Conservation (phyloP, 148 eudicot genomes). For the Fagopyrum esculentum region DNA sequence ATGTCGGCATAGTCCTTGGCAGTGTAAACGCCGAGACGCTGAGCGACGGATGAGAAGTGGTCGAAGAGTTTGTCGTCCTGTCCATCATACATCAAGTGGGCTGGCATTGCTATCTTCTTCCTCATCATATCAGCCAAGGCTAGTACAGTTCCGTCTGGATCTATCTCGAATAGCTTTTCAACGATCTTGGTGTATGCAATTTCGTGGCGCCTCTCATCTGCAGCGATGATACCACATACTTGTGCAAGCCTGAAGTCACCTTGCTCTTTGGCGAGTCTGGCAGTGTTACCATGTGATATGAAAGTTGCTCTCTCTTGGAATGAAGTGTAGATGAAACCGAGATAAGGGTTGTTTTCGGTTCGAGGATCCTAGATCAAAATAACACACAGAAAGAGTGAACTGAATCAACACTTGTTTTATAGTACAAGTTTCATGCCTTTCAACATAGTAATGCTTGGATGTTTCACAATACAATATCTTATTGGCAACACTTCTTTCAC, state of each 20-base stretch:
- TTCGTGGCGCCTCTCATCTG: constrained; percentile 47
- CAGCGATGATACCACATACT: constrained; percentile 41
- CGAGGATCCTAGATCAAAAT: constrained; percentile 24
- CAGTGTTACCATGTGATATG: constrained; percentile 43
- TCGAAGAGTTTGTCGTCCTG: constrained; percentile 35
- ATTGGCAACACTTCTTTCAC: no score
- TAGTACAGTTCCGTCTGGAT: constrained; percentile 32
- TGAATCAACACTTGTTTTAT: not conserved
- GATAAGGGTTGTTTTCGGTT: constrained; percentile 43
- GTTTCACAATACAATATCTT: no score
- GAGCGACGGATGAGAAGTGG: constrained; percentile 33
- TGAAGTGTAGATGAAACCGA: constrained; percentile 45
- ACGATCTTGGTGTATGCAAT: constrained; percentile 43
- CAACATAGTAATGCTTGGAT: no score
- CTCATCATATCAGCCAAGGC: constrained; percentile 47
- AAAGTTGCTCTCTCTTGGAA: constrained; percentile 53
- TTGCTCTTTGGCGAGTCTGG: constrained; percentile 37
- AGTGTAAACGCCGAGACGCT: constrained; percentile 40
- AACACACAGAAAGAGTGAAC: not conserved
- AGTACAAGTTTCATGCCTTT: no score
- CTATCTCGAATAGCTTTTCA: constrained; percentile 42
- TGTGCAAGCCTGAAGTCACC: constrained; percentile 38
- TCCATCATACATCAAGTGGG: constrained; percentile 44
- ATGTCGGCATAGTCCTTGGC: constrained; percentile 43
- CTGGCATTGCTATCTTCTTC: constrained; percentile 38